These are phyloP conservation scores for Agaricus subrufescens DNA, from an alignment of 768 basidiomycete genomes.

Conservation along the genomic window DNA sequence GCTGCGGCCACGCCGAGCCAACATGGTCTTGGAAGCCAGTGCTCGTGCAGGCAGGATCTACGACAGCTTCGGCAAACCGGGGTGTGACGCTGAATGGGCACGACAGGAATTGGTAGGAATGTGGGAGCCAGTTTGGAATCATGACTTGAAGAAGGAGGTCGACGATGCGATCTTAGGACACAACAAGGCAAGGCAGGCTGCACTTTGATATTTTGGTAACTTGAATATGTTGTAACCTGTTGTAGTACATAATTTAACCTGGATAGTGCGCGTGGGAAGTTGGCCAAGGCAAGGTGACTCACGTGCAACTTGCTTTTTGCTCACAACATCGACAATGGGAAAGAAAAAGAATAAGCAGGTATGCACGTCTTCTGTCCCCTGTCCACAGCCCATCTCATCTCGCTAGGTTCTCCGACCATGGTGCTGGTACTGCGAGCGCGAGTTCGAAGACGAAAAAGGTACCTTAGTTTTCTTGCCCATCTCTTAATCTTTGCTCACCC, in stretches of 20 bases:
- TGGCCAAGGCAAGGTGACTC: too few species aligned
- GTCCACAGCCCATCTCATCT: not conserved
- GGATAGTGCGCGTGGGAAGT: too few species aligned
- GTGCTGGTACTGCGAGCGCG: conserved; percentile 99
- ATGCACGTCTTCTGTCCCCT: not conserved
- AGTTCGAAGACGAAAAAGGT: conserved; percentile 99
- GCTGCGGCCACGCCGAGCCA: conserved; percentile 42
- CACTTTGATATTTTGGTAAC: not conserved
- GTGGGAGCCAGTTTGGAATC: conserved; percentile 47
- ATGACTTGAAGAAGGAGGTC: conserved; percentile 40
- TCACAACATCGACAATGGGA: conserved; percentile 30
- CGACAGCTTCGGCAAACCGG: conserved; percentile 30
- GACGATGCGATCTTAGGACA: conserved; percentile 18
- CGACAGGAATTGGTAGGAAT: conserved; percentile 29
- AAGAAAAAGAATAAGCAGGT: conserved; percentile 64
- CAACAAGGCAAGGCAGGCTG: conserved; percentile 8
- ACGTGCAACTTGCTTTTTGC: conserved; percentile 4
- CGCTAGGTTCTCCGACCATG: conserved; percentile 80
- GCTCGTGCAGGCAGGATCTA: conserved; percentile 37
- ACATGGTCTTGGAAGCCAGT: conserved; percentile 42
- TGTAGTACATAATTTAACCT: too few species aligned
- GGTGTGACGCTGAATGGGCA: conserved; percentile 24
- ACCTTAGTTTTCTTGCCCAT: conserved; percentile 16
- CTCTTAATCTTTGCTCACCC: not conserved
- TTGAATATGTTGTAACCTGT: too few species aligned